A percentile compares a stretch with the other conserved stretches of the same genome.
phyloP scores from a whole-genome alignment of 768 basidiomycete species.

The Kwoniella newhampshirensis region DNA sequence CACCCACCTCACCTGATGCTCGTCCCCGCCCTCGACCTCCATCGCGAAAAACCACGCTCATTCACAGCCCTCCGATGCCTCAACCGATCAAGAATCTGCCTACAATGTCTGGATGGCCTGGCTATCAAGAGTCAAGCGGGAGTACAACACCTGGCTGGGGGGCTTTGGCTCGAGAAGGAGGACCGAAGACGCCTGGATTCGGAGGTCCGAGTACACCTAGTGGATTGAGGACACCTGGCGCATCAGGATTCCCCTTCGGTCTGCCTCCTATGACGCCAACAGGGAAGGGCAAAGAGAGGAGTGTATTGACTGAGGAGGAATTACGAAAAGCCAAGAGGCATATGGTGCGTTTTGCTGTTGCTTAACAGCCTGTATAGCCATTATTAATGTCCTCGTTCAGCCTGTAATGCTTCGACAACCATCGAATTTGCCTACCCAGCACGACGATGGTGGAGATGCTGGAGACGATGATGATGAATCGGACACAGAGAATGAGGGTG shows the following conservation, averaged over 20 bases:
- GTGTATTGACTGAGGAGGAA: slow-evolving; percentile 36
- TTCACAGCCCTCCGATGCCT: slow-evolving; percentile 50
- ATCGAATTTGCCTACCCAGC: slow-evolving; percentile 27
- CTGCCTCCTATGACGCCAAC: slow-evolving; percentile 12
- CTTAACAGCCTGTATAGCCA: neutral
- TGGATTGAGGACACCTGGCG: slow-evolving; percentile 35
- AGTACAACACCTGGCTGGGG: slow-evolving; percentile 40
- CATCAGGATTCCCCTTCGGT: slow-evolving; percentile 35
- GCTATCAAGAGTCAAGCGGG: slow-evolving; percentile 20
- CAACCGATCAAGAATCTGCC: slow-evolving; percentile 53
- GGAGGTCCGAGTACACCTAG: slow-evolving; percentile 9
- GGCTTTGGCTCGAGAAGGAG: slow-evolving; percentile 23
- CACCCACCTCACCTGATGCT: slow-evolving; percentile 16
- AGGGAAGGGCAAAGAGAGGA: slow-evolving; percentile 22
- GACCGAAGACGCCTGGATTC: slow-evolving; percentile 30
- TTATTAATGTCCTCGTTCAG: slow-evolving; percentile 24
- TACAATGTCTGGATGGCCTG: slow-evolving; percentile 39
- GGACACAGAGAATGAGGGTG: slow-evolving; percentile 24
- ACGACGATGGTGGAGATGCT: slow-evolving; percentile 31
- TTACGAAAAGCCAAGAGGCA: slow-evolving; percentile 43
- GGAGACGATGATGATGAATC: slow-evolving; percentile 43
- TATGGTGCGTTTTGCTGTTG: slow-evolving; percentile 42
- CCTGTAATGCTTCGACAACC: slow-evolving; percentile 52
- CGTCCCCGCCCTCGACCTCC: slow-evolving; percentile 39
- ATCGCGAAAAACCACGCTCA: slow-evolving; percentile 37